These are phyloP conservation scores for Syzygium grande DNA, from an alignment of 345 rosid species.

Conservation along the genomic window DNA sequence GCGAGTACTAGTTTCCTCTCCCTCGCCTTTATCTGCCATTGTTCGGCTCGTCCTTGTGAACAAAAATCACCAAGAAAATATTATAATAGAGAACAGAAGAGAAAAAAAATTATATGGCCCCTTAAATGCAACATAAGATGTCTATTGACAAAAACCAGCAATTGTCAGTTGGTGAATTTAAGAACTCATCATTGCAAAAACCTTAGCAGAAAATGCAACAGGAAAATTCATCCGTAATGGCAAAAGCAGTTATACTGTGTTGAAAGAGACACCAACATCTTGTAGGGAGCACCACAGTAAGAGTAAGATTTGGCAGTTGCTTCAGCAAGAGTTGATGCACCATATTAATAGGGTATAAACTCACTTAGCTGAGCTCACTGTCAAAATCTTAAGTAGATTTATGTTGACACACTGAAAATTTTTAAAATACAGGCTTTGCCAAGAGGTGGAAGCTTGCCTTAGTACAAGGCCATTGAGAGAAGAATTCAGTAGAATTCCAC, in stretches of 20 bases:
- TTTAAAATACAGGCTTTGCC: not conserved
- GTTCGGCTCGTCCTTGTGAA: not conserved
- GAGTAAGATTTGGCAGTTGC: not conserved
- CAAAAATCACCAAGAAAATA: not conserved
- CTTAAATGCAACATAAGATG: not conserved
- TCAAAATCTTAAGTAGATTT: not conserved
- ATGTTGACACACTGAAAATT: not conserved
- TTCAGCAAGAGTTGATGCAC: not conserved
- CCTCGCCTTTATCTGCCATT: constrained; percentile 58
- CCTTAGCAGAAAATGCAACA: not conserved
- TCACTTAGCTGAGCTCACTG: not conserved
- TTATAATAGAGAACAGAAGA: not conserved
- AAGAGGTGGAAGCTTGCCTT: not conserved
- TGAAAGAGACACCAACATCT: not conserved
- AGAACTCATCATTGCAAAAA: not conserved
- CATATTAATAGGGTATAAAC: not conserved
- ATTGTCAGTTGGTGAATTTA: not conserved
- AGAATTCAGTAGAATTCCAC: not conserved
- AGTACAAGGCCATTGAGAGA: not conserved
- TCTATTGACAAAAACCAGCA: not conserved
- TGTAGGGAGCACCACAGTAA: not conserved
- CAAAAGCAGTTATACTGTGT: not conserved
- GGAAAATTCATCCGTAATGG: not conserved
- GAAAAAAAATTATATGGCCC: not conserved
- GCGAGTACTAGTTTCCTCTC: constrained; percentile 33